Evolutionary conservation across 1,284 basidiomycete species (phyloP), one percentile per base, ranked within the genome.

Genomic region (Malassezia arunalokei): DNA sequence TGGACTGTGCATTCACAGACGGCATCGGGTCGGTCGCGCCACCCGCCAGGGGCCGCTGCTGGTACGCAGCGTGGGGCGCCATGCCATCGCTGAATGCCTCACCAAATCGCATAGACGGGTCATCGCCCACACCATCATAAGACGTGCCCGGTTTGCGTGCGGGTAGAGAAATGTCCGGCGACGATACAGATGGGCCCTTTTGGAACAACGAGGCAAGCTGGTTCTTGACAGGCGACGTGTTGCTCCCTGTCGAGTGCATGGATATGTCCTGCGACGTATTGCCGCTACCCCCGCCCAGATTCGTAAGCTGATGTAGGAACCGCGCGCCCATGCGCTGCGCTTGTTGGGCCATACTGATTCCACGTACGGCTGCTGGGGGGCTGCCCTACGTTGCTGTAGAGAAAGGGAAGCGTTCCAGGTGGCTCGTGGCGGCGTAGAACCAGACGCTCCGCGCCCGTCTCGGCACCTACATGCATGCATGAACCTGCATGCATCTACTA

Each of bases 321-420:
- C 46, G 40, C 17, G 40, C 38, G 37, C 51, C 51, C 51, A 54
- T 54, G 51, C 51, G 43, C 43, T 54, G 44, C 37, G 46, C 51
- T 43, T 48, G 46, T 38, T 48, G 46, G 32, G 51, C 46, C 51
- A 52, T 47, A 31, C 8, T 43, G 8, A 32, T n/a, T 6, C 33
- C 33, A 35, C 33, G 33, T 12, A 35, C 33, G 33, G 33, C 33
- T 35, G 3, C 20, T 4, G 20, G 2, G 20, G 20, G 20, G 20
- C 20, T 24, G 20, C 33, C 33, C n/a, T 35, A 11, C 33, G 33
- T 35, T 15, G 33, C 33, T 35, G n/a, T 11, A 35, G 33, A 35
- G 33, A 35, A 24, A 24, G 20, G 20, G 20, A 24, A 24, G 20
- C 20, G 20, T 24, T 2, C 20, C 20, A 24, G 4, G 20, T 24